A percentile compares a stretch with the other conserved stretches of the same genome.
Evolutionary conservation across 164 flowering plant genomes (phyloP).

Genomic region (Aristolochia fimbriata): DNA sequence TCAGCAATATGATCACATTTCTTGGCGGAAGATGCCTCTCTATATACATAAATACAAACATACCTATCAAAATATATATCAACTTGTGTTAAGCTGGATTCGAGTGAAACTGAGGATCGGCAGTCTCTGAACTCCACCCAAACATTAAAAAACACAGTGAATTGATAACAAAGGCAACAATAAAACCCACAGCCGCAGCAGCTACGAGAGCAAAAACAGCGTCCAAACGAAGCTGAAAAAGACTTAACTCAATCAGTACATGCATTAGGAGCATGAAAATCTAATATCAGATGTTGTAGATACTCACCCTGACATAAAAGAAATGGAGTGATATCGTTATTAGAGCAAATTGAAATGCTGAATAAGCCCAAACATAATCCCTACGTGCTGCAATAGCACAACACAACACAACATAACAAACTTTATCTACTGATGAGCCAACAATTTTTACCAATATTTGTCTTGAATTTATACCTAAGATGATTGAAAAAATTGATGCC

Average conservation of each 20-base stretch:
- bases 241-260: neutral
- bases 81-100: no score
- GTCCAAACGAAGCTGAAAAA: neutral
- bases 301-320: slow-evolving; percentile 50
- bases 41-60: no score
- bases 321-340: slow-evolving; percentile 48
- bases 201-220: no score
- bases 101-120: no score
- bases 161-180: no score
- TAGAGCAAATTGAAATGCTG: slow-evolving; percentile 81
- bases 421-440: neutral
- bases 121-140: no score
- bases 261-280: neutral
- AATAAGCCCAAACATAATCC: slow-evolving; percentile 85
- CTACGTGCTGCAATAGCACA: slow-evolving; percentile 49
- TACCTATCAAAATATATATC: no score
- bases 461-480: slow-evolving; percentile 43
- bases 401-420: neutral
- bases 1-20: no score
- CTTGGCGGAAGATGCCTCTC: no score
- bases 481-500: slow-evolving; percentile 58
- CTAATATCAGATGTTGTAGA: neutral
- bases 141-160: no score
- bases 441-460: neutral
- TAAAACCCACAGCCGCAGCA: no score